Evolutionary conservation across 176 grass and related monocot genomes (phyloP).

Genomic region (Panicum miliaceum): DNA sequence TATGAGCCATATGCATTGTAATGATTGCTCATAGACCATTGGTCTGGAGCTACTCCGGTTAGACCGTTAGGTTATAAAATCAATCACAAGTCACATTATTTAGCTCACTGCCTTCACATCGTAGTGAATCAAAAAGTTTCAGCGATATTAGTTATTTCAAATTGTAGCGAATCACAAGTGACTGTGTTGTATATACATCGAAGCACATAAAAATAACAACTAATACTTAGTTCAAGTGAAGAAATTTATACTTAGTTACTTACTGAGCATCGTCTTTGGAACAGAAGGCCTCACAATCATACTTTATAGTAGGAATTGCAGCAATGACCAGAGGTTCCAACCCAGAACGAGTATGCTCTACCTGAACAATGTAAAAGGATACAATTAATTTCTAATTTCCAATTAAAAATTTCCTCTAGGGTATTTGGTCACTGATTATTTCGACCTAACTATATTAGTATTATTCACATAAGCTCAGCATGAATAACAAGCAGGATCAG

Average conservation of each 20-base stretch:
- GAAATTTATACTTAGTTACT: conserved; percentile 35
- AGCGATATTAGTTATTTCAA: background rate
- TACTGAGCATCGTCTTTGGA: conserved; percentile 78
- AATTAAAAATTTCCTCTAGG: background rate
- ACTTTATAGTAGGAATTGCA: conserved; percentile 73
- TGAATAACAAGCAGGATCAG: background rate
- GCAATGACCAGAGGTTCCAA: conserved; percentile 73
- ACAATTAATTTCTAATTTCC: conserved; percentile 23
- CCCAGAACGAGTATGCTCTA: conserved; percentile 50
- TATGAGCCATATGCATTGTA: background rate
- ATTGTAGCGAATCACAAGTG: no score
- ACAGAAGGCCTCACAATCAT: conserved; percentile 52
- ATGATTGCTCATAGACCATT: background rate
- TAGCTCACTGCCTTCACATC: background rate
- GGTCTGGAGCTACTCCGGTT: background rate
- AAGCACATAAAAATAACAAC: background rate
- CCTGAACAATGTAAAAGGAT: conserved; percentile 42
- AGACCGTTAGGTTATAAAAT: background rate
- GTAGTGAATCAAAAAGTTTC: background rate
- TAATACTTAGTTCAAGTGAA: conserved; percentile 17
- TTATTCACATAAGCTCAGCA: background rate
- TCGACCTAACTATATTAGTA: background rate
- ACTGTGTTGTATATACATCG: background rate
- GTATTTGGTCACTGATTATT: background rate
- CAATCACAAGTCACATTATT: background rate